These are phyloP conservation scores for Lentinula guzmanii DNA, from an alignment of 768 basidiomycete genomes.

Conservation along the genomic window DNA sequence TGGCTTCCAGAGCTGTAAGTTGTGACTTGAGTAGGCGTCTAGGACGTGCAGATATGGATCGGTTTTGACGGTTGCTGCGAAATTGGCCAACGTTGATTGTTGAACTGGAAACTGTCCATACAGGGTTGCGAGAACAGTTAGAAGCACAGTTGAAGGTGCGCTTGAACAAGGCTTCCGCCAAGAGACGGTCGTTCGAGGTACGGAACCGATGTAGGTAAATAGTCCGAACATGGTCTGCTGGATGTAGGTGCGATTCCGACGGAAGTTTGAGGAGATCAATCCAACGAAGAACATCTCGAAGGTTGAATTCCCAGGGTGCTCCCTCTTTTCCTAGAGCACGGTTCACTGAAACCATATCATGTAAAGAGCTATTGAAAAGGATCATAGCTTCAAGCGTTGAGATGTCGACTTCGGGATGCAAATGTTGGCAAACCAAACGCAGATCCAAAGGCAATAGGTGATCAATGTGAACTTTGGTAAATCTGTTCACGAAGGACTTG, in stretches of 20 bases:
- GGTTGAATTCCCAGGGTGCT: conserved; percentile 96
- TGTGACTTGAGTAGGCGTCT: conserved; percentile 57
- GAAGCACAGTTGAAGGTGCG: conserved; percentile 34
- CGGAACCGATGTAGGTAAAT: conserved; percentile 89
- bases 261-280: conserved; percentile 42
- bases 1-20: conserved; percentile 62
- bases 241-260: conserved; percentile 31
- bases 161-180: conserved; percentile 49
- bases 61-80: conserved; percentile 28
- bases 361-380: conserved; percentile 66
- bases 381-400: conserved; percentile 70
- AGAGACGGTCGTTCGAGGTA: conserved; percentile 53
- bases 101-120: conserved; percentile 38
- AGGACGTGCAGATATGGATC: conserved; percentile 29
- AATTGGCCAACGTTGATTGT: conserved; percentile 67
- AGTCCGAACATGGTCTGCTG: conserved; percentile 57
- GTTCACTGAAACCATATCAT: conserved; percentile 56
- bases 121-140: conserved; percentile 19
- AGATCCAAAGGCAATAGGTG: conserved; percentile 78
- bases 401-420: conserved; percentile 58
- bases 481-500: conserved; percentile 95
- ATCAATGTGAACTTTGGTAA: conserved; percentile 95
- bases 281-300: conserved; percentile 93
- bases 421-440: conserved; percentile 65
- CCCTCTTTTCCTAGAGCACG: conserved; percentile 73